Evolutionary conservation across 2,329 filamentous ascomycete genomes (phyloP).

Genomic region (Ophiostoma fasciatum): DNA sequence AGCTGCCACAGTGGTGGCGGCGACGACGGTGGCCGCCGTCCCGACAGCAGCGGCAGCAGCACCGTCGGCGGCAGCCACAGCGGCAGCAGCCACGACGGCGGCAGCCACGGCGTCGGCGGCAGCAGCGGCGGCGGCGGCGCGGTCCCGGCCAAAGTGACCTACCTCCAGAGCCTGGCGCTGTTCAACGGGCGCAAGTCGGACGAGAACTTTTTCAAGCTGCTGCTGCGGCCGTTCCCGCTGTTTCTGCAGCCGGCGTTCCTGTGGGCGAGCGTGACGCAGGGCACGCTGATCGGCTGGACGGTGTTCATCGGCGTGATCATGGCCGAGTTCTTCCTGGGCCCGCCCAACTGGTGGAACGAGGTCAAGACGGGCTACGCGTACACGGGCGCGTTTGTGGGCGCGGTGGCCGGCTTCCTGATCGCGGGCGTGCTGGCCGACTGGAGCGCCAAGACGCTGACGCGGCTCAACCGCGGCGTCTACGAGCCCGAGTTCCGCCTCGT

Average conservation of each 20-base stretch:
- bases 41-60: background rate
- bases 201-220: slow-evolving; percentile 51
- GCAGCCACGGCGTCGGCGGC: background rate
- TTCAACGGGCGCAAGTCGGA: slow-evolving; percentile 59
- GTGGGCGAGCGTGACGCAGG: slow-evolving; percentile 69
- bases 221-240: slow-evolving; percentile 65
- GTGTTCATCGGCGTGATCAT: slow-evolving; percentile 80
- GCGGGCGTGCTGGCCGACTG: slow-evolving; percentile 61
- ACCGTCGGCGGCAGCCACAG: background rate
- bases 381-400: slow-evolving; percentile 71
- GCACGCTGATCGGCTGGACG: slow-evolving; percentile 86
- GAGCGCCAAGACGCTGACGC: slow-evolving; percentile 55
- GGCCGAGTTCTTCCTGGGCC: slow-evolving; percentile 66
- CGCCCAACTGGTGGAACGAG: slow-evolving; percentile 69
- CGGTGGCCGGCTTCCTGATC: slow-evolving; percentile 61
- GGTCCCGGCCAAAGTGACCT: slow-evolving; percentile 39
- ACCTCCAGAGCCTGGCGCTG: slow-evolving; percentile 27
- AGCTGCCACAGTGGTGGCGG: no score
- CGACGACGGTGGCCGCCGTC: no score
- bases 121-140: slow-evolving; percentile 2
- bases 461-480: slow-evolving; percentile 64
- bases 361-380: slow-evolving; percentile 78
- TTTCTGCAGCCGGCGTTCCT: slow-evolving; percentile 75
- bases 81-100: no score
- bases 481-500: slow-evolving; percentile 84